Base-by-base conservation (phyloP, 768 basidiomycete genomes). In the Tylopilus rubrobrunneus region DNA sequence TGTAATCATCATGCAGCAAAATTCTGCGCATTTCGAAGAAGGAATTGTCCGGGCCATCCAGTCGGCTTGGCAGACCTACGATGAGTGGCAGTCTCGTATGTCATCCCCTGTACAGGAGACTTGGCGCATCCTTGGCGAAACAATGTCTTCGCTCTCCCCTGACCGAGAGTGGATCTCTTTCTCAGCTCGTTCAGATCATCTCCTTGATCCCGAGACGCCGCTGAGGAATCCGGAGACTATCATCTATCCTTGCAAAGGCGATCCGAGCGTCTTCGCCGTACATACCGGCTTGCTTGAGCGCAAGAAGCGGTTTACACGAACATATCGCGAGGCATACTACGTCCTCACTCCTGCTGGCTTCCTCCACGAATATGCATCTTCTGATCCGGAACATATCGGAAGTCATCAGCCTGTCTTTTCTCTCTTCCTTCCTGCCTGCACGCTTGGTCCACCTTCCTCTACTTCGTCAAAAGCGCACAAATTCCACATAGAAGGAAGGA, bases 1-100 rank as follows among this genome's bases (percentile, higher is more conserved):
- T 3, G 90, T 98, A 64, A 86, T 99, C 65, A 95, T 99, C 70
- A 98, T 96, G 84, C 96, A 99, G 63, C 93, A 95, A 60, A 96
- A 96, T 68, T 90, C 87, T 15, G 96, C 95, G 21, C 87, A 95
- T 67, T 99, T 99, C 62, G 97, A 98, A 71, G 90, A 92, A 60
- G 95, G 94, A 49, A 91, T 99, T 62, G 92, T 99, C 27, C 89
- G 91, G 55, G 85, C 92, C 3, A 82, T 99, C 57, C 93, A 98
- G 71, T 94, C 92, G 19, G 93, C 97, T 0, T 99, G 97, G 97
- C 83, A 87, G 52, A 98, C 96, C 0, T 99, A 89, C 67, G 91
- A 95, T 63, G 96, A 98, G 64, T 93, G 90, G 91, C 83, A 87
- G 43, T 80, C 87, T 3, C 90, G 97, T 62, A 88, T 91, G 76